Evolutionary conservation across 1,284 basidiomycete species (phyloP).

Genomic region (Austroboletus sp.): DNA sequence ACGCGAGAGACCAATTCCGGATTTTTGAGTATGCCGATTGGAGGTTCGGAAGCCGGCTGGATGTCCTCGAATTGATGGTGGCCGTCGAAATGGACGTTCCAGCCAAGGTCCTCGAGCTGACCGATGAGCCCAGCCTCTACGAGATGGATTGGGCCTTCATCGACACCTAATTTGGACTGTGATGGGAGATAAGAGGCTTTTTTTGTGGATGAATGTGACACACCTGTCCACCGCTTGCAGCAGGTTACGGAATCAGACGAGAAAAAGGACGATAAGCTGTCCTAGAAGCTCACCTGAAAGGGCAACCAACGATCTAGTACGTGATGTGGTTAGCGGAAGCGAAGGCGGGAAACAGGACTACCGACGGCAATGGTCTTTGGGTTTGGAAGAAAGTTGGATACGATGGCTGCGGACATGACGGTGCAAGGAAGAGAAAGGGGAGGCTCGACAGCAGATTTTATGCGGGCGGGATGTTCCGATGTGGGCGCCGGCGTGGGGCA

Average conservation of each 20-base stretch:
- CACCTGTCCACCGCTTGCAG: slow-evolving; percentile 51
- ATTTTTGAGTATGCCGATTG: slow-evolving; percentile 84
- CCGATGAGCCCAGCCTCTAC: slow-evolving; percentile 77
- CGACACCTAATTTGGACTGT: slow-evolving; percentile 76
- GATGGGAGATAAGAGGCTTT: slow-evolving; percentile 8
- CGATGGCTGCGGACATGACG: slow-evolving; percentile 21
- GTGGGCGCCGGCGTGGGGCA: background rate
- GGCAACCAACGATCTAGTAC: slow-evolving; percentile 64
- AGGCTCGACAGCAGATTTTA: too few relatives aligned
- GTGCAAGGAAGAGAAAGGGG: background rate
- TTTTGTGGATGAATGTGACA: slow-evolving; percentile 11
- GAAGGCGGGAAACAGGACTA: background rate
- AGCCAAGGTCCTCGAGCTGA: slow-evolving; percentile 77
- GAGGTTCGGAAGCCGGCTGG: slow-evolving; percentile 60
- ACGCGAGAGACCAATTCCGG: slow-evolving; percentile 83
- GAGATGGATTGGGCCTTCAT: slow-evolving; percentile 82
- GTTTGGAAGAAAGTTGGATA: slow-evolving; percentile 51
- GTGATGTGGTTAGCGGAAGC: slow-evolving; percentile 1
- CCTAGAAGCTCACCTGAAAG: slow-evolving; percentile 52
- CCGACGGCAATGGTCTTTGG: slow-evolving; percentile 52
- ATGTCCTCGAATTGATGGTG: slow-evolving; percentile 86
- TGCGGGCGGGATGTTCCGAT: slow-evolving; percentile 8
- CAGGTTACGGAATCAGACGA: slow-evolving; percentile 20
- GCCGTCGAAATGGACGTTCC: slow-evolving; percentile 83
- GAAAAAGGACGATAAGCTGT: background rate